Evolutionary conservation across 1,139 yeast genomes (phyloP).

Genomic region (Blastobotrys malaysiensis): DNA sequence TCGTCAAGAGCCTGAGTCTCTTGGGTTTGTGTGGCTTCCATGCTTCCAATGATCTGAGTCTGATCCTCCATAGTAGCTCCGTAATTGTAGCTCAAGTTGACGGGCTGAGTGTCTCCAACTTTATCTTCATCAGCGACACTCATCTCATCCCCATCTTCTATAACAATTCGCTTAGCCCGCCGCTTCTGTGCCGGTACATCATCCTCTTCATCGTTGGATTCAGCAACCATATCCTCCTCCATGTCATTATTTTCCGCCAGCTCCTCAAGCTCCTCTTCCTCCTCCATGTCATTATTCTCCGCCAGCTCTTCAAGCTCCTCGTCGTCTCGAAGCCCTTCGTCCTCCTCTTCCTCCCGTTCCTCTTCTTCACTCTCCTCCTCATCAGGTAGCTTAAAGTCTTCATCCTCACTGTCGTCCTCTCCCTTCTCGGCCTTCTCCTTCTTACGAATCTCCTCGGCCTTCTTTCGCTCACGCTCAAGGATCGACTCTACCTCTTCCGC

Average conservation of each 20-base stretch:
- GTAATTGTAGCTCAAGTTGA: not conserved
- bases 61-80: not conserved
- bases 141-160: slow-evolving; percentile 10
- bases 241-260: slow-evolving; percentile 16
- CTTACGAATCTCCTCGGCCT: slow-evolving; percentile 32
- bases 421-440: slow-evolving; percentile 32
- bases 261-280: slow-evolving; percentile 17
- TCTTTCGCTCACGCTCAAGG: slow-evolving; percentile 50
- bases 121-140: slow-evolving; percentile 17
- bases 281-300: slow-evolving; percentile 16
- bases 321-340: slow-evolving; percentile 13
- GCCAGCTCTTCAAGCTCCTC: slow-evolving; percentile 15
- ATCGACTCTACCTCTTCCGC: slow-evolving; percentile 41
- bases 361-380: slow-evolving; percentile 7
- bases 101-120: not conserved
- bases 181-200: slow-evolving; percentile 3
- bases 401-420: slow-evolving; percentile 44
- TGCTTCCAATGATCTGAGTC: not conserved
- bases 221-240: not conserved
- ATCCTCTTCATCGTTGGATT: slow-evolving; percentile 3
- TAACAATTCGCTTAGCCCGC: not conserved
- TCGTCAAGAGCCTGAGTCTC: not conserved
- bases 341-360: slow-evolving; percentile 11
- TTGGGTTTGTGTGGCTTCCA: not conserved
- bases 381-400: slow-evolving; percentile 26